phyloP scores from a whole-genome alignment of 768 basidiomycete genomes.

The Suillus tomentosus region DNA sequence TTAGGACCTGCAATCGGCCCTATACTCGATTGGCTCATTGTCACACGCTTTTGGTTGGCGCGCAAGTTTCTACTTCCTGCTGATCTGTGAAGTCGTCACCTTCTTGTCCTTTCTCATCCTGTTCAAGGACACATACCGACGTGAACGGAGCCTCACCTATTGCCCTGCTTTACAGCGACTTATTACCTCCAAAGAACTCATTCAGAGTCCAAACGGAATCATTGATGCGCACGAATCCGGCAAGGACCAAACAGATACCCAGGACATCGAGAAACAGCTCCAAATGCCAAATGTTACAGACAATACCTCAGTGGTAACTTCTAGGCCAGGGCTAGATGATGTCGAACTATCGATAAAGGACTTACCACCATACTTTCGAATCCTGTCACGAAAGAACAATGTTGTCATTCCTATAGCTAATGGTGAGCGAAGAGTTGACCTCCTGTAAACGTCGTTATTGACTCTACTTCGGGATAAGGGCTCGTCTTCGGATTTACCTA shows the following conservation, averaged over 20 bases:
- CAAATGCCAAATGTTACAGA: slow-evolving; percentile 17
- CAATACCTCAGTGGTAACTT: slow-evolving; percentile 17
- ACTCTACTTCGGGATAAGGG: slow-evolving; percentile 38
- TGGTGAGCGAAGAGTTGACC: no score
- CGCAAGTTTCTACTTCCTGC: no score
- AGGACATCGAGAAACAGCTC: not conserved
- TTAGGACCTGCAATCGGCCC: no score
- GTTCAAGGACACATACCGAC: no score
- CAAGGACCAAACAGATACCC: slow-evolving; percentile 19
- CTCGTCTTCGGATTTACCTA: slow-evolving; percentile 73
- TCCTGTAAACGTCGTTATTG: no score
- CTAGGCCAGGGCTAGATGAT: slow-evolving; percentile 23
- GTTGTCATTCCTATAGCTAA: slow-evolving; percentile 47
- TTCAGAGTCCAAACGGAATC: slow-evolving; percentile 24
- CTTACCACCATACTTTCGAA: slow-evolving; percentile 56
- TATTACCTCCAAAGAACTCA: slow-evolving; percentile 25
- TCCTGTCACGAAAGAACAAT: slow-evolving; percentile 68
- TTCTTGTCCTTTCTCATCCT: no score
- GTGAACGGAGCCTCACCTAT: no score
- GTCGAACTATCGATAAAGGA: slow-evolving; percentile 64
- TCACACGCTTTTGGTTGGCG: no score
- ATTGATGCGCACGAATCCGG: slow-evolving; percentile 16
- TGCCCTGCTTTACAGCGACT: slow-evolving; percentile 34
- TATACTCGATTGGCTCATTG: no score
- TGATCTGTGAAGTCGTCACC: no score